Conservation (phyloP, 1,139 yeast species). For the Hansenula anomala region DNA sequence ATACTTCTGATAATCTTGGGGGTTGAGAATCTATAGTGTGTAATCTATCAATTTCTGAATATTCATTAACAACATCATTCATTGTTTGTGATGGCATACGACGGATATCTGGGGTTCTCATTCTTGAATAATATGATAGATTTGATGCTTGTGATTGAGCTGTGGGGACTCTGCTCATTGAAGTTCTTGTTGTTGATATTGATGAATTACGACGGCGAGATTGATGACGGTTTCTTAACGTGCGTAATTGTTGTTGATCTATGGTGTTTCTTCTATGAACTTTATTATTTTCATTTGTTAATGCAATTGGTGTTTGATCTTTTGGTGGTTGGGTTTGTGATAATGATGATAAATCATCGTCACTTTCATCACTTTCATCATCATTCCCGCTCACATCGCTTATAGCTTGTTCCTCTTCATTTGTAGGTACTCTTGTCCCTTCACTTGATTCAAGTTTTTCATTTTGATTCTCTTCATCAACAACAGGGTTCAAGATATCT, state of each 20-base stretch:
- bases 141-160: not conserved
- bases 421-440: too few species aligned
- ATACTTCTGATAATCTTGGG: constrained; percentile 8
- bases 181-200: not conserved
- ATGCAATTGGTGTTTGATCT: not conserved
- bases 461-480: constrained; percentile 1
- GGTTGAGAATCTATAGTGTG: constrained; percentile 1
- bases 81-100: constrained; percentile 47
- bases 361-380: constrained; percentile 1
- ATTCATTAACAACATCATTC: constrained; percentile 55
- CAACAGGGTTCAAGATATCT: not conserved
- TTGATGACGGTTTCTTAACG: not conserved
- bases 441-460: too few species aligned
- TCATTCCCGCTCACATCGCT: not conserved
- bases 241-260: not conserved
- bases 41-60: constrained; percentile 41
- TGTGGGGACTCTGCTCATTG: not conserved
- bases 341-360: not conserved
- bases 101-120: constrained; percentile 24
- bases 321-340: not conserved
- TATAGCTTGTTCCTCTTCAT: too few species aligned
- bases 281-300: not conserved
- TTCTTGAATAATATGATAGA: not conserved
- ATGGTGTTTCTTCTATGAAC: not conserved
- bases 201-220: not conserved